Conservation (phyloP, 1,284 basidiomycete genomes). For the Rhodofomes roseus region DNA sequence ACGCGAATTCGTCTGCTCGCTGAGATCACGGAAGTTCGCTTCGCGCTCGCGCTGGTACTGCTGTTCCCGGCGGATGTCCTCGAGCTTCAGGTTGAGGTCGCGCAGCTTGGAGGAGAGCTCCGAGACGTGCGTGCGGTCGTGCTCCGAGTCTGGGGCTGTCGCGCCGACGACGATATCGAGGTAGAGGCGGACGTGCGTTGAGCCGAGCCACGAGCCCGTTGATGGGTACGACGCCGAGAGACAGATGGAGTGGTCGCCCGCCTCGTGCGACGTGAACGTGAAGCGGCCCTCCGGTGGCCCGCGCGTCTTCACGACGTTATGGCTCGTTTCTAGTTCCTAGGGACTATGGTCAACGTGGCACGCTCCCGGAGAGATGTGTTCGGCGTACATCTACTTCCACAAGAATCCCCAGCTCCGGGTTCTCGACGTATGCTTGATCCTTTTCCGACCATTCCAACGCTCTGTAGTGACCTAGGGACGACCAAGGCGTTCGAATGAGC, state of each 20-base stretch:
- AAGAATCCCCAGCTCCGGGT: constrained; percentile 82
- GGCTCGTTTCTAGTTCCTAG: constrained; percentile 76
- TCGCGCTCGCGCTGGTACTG: constrained; percentile 97
- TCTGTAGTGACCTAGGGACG: constrained; percentile 76
- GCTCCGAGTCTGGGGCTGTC: constrained; percentile 77
- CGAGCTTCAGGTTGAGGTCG: constrained; percentile 90
- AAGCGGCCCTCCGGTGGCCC: constrained; percentile 91
- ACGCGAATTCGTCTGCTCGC: constrained; percentile 83
- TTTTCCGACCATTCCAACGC: constrained; percentile 89
- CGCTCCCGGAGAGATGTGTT: neutral
- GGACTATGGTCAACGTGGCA: neutral
- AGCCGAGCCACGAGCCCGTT: constrained; percentile 75
- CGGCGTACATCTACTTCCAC: constrained; percentile 85
- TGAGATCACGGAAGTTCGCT: constrained; percentile 85
- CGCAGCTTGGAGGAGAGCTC: constrained; percentile 85
- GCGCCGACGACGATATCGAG: constrained; percentile 91
- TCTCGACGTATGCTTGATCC: constrained; percentile 65
- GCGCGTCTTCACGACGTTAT: constrained; percentile 81
- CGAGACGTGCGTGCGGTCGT: constrained; percentile 84
- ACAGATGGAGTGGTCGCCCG: constrained; percentile 97
- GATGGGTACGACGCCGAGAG: constrained; percentile 80
- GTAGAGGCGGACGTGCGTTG: constrained; percentile 90
- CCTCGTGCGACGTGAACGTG: constrained; percentile 95
- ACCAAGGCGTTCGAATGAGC: neutral
- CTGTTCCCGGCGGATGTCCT: constrained; percentile 93